These are phyloP conservation scores for Piper longum DNA, from an alignment of 164 flowering plant genomes.

Conservation along the genomic window DNA sequence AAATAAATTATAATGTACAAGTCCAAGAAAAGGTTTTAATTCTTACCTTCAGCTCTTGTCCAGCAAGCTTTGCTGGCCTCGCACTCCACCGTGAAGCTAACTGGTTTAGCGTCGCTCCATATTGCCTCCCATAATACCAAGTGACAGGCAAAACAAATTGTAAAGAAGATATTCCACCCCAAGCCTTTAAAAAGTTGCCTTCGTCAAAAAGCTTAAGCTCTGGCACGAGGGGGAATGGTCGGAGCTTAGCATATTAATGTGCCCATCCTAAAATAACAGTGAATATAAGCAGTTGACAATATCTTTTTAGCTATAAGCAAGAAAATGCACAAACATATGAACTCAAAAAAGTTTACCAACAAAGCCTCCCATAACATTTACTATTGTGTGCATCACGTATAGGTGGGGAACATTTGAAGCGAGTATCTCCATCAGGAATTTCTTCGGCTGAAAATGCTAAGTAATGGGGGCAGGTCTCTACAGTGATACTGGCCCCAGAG, in stretches of 20 bases:
- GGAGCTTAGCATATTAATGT: conserved; percentile 88
- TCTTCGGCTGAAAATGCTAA: conserved; percentile 90
- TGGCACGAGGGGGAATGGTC: conserved; percentile 96
- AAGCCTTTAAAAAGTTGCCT: conserved; percentile 83
- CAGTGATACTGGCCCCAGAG: conserved; percentile 67
- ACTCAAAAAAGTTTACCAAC: conserved; percentile 19
- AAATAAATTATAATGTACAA: background rate
- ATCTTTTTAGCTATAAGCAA: background rate
- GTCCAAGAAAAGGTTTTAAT: background rate
- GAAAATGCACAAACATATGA: background rate
- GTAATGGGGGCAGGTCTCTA: conserved; percentile 97
- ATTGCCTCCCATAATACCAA: conserved; percentile 70
- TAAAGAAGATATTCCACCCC: conserved; percentile 98
- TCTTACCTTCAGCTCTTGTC: conserved; percentile 55
- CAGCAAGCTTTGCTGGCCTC: conserved; percentile 87
- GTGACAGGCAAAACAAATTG: conserved; percentile 97
- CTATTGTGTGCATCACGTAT: conserved; percentile 69
- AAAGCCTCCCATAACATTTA: conserved; percentile 77
- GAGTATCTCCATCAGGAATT: conserved; percentile 88
- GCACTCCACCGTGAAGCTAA: conserved; percentile 87
- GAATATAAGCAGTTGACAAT: background rate
- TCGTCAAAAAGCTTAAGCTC: conserved; percentile 64
- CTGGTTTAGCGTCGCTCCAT: conserved; percentile 67
- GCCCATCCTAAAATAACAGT: conserved; percentile 45
- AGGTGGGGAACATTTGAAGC: conserved; percentile 93